Percentiles rank a stretch among this genome's conserved stretches.
Evolutionary conservation across 2,329 filamentous ascomycete species (phyloP).

Genomic region (Cladosporium halotolerans): DNA sequence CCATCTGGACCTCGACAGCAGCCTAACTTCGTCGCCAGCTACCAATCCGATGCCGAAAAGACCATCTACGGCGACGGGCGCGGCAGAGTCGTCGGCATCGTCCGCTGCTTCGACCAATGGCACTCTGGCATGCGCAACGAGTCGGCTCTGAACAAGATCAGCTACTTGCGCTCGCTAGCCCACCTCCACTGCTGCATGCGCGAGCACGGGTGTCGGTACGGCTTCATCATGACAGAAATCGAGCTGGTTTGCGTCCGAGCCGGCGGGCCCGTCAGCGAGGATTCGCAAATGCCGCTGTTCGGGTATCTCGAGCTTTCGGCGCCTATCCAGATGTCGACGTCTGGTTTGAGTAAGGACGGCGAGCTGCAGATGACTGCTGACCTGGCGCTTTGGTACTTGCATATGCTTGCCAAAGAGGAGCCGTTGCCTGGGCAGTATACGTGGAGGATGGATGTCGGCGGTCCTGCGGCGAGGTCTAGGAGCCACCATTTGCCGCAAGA

Average conservation of each 20-base stretch:
- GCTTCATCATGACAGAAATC: constrained; percentile 94
- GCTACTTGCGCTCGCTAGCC: constrained; percentile 80
- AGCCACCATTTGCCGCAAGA: constrained; percentile 65
- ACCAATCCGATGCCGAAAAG: constrained; percentile 47
- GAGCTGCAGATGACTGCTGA: constrained; percentile 59
- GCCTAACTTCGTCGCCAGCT: constrained; percentile 60
- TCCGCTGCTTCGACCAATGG: constrained; percentile 88
- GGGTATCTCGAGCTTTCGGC: constrained; percentile 74
- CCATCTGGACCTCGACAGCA: constrained; percentile 44
- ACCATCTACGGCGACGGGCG: constrained; percentile 42
- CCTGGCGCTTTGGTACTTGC: constrained; percentile 71
- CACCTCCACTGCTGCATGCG: constrained; percentile 89
- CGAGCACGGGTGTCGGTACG: constrained; percentile 86
- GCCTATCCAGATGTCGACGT: constrained; percentile 48
- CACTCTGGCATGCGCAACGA: constrained; percentile 90
- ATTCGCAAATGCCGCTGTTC: constrained; percentile 63
- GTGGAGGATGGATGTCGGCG: constrained; percentile 68
- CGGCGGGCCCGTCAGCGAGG: constrained; percentile 45
- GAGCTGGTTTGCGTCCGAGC: constrained; percentile 86
- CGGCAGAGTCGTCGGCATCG: constrained; percentile 70
- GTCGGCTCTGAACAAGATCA: constrained; percentile 74
- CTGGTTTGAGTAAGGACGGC: constrained; percentile 29
- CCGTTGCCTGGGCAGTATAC: constrained; percentile 51
- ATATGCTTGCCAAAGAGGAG: constrained; percentile 62
- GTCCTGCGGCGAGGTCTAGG: constrained; percentile 65